phyloP scores from a whole-genome alignment of 352 stramenopile species.

The Pythium chondricola region DNA sequence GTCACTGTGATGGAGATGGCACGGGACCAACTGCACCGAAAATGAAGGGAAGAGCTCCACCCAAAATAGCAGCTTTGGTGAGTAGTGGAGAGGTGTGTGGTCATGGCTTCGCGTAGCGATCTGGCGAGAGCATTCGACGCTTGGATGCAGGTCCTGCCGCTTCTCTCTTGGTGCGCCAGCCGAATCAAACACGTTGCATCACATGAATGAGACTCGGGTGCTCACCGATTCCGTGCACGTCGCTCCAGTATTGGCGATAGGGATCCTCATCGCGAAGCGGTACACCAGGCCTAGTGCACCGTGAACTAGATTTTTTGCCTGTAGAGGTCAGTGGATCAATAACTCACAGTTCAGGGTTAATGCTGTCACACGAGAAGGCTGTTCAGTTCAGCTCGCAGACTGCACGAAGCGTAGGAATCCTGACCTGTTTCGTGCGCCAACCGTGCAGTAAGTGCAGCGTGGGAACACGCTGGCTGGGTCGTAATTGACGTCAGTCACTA shows the following conservation, averaged over 20 bases:
- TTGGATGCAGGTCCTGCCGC: neutral
- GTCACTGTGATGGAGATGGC: too few species aligned
- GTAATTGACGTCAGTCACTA: too few species aligned
- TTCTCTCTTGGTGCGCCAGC: conserved; percentile 17
- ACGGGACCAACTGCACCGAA: too few species aligned
- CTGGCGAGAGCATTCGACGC: neutral
- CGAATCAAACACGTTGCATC: conserved; percentile 11
- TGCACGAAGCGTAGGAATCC: neutral
- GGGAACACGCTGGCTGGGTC: too few species aligned
- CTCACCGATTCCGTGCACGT: conserved; percentile 14
- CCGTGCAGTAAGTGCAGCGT: conserved; percentile 5
- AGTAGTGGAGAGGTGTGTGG: too few species aligned
- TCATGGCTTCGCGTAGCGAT: neutral
- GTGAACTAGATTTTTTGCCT: neutral
- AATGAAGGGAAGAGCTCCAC: too few species aligned
- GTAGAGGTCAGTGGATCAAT: too few species aligned
- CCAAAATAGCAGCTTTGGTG: too few species aligned
- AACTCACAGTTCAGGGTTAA: neutral
- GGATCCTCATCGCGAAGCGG: neutral
- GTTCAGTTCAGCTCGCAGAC: neutral
- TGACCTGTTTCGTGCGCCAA: neutral
- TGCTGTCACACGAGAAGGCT: neutral
- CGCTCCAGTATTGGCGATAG: neutral
- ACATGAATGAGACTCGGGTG: too few species aligned
- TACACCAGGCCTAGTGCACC: neutral